phyloP scores from a whole-genome alignment of 2,329 filamentous ascomycete genomes.

The Fusarium clavum region DNA sequence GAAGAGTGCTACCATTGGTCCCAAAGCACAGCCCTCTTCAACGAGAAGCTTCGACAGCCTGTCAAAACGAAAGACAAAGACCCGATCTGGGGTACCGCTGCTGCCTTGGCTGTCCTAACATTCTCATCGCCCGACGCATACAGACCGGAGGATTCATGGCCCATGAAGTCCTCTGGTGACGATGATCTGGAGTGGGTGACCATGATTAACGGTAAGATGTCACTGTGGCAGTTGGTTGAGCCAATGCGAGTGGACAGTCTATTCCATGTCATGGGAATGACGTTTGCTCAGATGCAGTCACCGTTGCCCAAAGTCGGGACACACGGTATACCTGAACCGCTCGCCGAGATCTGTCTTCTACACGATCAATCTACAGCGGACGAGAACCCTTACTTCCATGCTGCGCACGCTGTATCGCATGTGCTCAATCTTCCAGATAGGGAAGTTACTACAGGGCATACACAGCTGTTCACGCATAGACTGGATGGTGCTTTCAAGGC shows the following conservation, averaged over 20 bases:
- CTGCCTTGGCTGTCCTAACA: constrained; percentile 54
- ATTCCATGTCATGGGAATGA: constrained; percentile 49
- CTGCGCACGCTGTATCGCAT: constrained; percentile 52
- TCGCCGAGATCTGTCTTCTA: constrained; percentile 46
- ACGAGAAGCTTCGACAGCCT: constrained; percentile 50
- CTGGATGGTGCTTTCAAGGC: constrained; percentile 51
- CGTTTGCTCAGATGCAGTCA: constrained; percentile 52
- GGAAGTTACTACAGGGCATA: constrained; percentile 47
- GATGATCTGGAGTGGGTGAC: constrained; percentile 52
- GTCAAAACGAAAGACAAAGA: constrained; percentile 55
- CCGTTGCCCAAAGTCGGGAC: constrained; percentile 48
- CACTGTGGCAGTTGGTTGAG: constrained; percentile 50
- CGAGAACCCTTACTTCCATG: constrained; percentile 54
- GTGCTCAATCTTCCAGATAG: constrained; percentile 48
- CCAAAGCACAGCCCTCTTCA: constrained; percentile 56
- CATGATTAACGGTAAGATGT: constrained; percentile 52
- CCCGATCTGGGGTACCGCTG: constrained; percentile 60
- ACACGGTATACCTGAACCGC: constrained; percentile 39
- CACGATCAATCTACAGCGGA: constrained; percentile 48
- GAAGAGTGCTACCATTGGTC: constrained; percentile 59
- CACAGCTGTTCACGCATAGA: constrained; percentile 50
- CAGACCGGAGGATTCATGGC: constrained; percentile 51
- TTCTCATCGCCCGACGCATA: constrained; percentile 55
- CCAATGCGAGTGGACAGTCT: constrained; percentile 53
- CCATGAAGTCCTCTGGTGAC: constrained; percentile 40